Conservation (phyloP, 2,329 filamentous ascomycete species). For the Sporothrix euskadiensis region DNA sequence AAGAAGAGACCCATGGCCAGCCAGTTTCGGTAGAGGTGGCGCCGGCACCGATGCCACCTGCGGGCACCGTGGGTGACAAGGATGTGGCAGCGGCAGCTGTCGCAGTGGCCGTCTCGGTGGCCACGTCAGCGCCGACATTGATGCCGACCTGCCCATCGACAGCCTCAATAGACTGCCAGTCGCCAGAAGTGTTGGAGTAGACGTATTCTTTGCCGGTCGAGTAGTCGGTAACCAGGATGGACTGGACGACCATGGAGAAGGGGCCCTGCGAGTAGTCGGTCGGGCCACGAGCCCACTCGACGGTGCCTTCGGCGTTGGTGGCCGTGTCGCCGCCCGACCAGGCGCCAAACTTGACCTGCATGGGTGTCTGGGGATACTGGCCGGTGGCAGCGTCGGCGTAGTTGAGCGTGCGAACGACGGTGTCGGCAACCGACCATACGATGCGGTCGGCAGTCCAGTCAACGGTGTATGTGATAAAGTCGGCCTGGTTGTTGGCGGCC, state of each 20-base stretch:
- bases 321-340: conserved; percentile 86
- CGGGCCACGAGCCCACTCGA: conserved; percentile 82
- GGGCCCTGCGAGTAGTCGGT: conserved; percentile 84
- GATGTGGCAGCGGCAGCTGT: conserved; percentile 64
- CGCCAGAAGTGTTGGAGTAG: conserved; percentile 76
- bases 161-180: conserved; percentile 78
- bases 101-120: conserved; percentile 53
- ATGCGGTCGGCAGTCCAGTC: conserved; percentile 89
- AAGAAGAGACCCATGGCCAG: conserved; percentile 66
- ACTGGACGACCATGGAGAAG: conserved; percentile 81
- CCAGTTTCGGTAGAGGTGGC: conserved; percentile 59
- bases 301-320: conserved; percentile 75
- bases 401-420: conserved; percentile 72
- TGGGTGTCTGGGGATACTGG: conserved; percentile 93
- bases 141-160: conserved; percentile 76
- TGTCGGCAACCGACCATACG: conserved; percentile 81
- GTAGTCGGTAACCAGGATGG: conserved; percentile 80
- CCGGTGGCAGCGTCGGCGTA: conserved; percentile 64
- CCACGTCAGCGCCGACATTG: conserved; percentile 58
- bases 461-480: conserved; percentile 83
- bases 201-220: conserved; percentile 84
- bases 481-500: conserved; percentile 66
- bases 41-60: conserved; percentile 63
- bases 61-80: conserved; percentile 66
- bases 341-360: conserved; percentile 87